Evolutionary conservation across 305 asterid species (phyloP).

Genomic region (Ruellia speciosa): DNA sequence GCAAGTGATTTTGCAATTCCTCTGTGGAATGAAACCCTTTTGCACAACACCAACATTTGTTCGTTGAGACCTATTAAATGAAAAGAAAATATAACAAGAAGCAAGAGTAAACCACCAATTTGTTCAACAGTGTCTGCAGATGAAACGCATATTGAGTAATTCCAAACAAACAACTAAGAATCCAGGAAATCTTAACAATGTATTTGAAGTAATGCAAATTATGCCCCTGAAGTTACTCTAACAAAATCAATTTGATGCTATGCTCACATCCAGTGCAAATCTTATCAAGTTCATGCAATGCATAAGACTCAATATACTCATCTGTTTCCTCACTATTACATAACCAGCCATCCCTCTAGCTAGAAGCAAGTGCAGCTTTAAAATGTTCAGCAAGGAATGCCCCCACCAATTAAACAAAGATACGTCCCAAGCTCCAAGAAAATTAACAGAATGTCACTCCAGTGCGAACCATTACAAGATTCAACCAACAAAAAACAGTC

Average conservation of each 20-base stretch:
- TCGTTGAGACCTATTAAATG: conserved; percentile 46
- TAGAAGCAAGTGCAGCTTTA: neutral
- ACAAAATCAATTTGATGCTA: neutral
- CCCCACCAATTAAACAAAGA: no score
- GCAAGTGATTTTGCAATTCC: conserved; percentile 52
- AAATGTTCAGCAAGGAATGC: neutral
- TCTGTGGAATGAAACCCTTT: conserved; percentile 33
- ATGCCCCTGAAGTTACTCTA: neutral
- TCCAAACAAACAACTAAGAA: neutral
- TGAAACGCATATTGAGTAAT: neutral
- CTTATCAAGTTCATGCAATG: neutral
- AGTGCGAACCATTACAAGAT: neutral
- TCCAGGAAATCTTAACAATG: neutral
- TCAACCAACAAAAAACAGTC: neutral
- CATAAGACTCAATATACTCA: neutral
- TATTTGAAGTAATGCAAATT: neutral
- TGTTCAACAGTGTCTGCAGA: neutral
- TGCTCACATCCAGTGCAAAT: neutral
- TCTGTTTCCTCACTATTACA: neutral
- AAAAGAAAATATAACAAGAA: conserved; percentile 2
- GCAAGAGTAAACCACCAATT: neutral
- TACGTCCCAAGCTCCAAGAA: no score
- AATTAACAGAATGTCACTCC: no score
- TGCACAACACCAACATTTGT: conserved; percentile 67
- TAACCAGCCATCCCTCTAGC: neutral